These are phyloP conservation scores for Penicillium turbatum DNA, from an alignment of 495 filamentous ascomycete species.

Conservation along the genomic window DNA sequence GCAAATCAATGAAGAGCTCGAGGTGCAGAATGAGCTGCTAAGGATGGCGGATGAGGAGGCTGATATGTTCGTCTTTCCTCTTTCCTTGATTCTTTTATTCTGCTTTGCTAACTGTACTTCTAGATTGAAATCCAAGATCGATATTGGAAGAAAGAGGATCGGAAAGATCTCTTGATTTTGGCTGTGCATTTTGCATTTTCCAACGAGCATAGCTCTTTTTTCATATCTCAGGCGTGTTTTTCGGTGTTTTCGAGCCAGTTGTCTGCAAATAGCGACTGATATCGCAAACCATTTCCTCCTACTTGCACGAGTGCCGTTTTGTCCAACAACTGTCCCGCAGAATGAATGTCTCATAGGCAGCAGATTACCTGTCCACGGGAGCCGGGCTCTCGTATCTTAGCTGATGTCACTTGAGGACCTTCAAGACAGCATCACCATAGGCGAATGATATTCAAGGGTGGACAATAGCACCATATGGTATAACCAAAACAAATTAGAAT, in stretches of 20 bases:
- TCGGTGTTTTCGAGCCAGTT: not conserved
- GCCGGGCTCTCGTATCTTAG: not conserved
- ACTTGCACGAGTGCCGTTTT: not conserved
- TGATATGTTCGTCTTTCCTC: conserved; percentile 45
- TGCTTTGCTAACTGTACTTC: conserved; percentile 20
- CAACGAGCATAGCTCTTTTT: not conserved
- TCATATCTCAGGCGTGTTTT: not conserved
- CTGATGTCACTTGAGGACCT: not conserved
- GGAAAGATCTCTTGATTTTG: conserved; percentile 60
- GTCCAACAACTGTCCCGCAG: not conserved
- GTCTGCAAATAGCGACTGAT: not conserved
- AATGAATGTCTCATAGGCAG: too few species aligned
- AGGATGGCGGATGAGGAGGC: conserved; percentile 70
- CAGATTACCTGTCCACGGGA: too few species aligned
- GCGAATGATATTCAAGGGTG: too few species aligned
- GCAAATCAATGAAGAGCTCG: conserved; percentile 79
- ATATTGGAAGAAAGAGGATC: conserved; percentile 76
- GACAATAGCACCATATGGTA: too few species aligned
- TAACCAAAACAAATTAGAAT: too few species aligned
- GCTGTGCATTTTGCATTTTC: not conserved
- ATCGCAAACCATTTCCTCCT: not conserved
- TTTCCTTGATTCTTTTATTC: not conserved
- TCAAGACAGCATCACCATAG: too few species aligned
- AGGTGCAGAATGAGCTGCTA: conserved; percentile 78
- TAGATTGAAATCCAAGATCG: conserved; percentile 69